Evolutionary conservation across 805 yeast genomes (phyloP).

Genomic region (Priceomyces medius): DNA sequence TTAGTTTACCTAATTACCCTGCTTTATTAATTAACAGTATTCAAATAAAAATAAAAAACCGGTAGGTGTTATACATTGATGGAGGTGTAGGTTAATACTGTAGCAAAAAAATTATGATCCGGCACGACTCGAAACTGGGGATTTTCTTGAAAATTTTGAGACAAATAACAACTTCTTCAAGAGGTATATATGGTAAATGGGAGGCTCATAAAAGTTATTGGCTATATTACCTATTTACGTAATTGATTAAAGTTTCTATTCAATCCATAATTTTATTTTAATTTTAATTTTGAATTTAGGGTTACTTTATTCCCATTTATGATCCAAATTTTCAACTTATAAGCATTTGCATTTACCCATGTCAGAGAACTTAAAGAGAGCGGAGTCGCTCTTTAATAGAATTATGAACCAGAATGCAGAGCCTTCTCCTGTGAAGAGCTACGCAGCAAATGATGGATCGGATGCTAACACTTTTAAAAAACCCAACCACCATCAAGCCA

Average conservation of each 20-base stretch:
- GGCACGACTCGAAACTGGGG: too few relatives aligned
- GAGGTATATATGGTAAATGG: too few relatives aligned
- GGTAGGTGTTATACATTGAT: too few relatives aligned
- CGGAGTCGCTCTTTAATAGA: constrained; percentile 46
- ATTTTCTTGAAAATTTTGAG: too few relatives aligned
- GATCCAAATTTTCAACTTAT: neutral
- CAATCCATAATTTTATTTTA: too few relatives aligned
- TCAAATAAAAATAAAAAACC: too few relatives aligned
- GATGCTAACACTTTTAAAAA: constrained; percentile 1
- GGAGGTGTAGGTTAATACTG: too few relatives aligned
- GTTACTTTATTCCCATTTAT: neutral
- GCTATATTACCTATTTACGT: too few relatives aligned
- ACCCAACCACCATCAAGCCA: constrained; percentile 3
- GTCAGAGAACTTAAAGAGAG: constrained; percentile 48
- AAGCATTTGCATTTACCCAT: constrained; percentile 17
- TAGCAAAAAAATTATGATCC: neutral
- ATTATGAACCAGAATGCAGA: constrained; percentile 40
- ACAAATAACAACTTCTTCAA: too few relatives aligned
- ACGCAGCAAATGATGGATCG: neutral
- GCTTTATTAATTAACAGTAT: too few relatives aligned
- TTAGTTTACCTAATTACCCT: constrained; percentile 1
- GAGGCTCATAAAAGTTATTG: too few relatives aligned
- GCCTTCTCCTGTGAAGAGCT: neutral
- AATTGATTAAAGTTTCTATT: too few relatives aligned
- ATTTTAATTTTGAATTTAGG: neutral